phyloP scores from a whole-genome alignment of 441 rosid species.

The Pelargonium myrrhifolium region DNA sequence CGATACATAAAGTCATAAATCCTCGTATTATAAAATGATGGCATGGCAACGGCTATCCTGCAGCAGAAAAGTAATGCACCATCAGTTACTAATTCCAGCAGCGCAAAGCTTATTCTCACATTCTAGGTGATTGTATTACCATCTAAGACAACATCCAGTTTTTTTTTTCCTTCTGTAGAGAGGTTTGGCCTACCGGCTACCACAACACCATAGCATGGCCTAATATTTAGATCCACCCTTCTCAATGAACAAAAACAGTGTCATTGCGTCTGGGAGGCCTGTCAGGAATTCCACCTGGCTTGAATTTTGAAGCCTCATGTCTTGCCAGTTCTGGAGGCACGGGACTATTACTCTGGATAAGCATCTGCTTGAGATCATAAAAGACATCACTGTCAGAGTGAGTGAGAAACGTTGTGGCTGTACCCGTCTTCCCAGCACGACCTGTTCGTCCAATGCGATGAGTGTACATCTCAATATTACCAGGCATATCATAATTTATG shows the following conservation, averaged over 20 bases:
- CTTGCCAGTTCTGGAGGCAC: slow-evolving; percentile 85
- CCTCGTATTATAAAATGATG: no score
- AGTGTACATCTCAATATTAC: slow-evolving; percentile 76
- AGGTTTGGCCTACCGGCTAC: no score
- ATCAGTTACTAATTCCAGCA: no score
- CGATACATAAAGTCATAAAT: no score
- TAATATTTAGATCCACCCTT: background rate
- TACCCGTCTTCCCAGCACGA: slow-evolving; percentile 91
- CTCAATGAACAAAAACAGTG: slow-evolving; percentile 66
- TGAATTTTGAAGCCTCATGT: slow-evolving; percentile 84
- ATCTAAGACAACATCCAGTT: no score
- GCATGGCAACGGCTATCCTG: no score
- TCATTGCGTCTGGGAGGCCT: slow-evolving; percentile 85
- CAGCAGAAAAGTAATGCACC: no score
- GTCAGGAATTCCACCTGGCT: slow-evolving; percentile 77
- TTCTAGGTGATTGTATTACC: no score
- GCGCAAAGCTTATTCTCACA: no score
- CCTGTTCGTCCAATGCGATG: slow-evolving; percentile 96
- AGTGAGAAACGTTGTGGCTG: slow-evolving; percentile 84
- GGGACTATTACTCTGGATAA: slow-evolving; percentile 66
- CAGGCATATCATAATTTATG: slow-evolving; percentile 87
- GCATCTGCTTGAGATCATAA: slow-evolving; percentile 88
- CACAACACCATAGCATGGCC: slow-evolving; percentile 2
- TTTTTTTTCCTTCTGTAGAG: no score
- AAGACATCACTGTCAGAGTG: slow-evolving; percentile 61